These are phyloP conservation scores for Clavispora asparagi DNA, from an alignment of 805 yeast genomes.

Conservation along the genomic window DNA sequence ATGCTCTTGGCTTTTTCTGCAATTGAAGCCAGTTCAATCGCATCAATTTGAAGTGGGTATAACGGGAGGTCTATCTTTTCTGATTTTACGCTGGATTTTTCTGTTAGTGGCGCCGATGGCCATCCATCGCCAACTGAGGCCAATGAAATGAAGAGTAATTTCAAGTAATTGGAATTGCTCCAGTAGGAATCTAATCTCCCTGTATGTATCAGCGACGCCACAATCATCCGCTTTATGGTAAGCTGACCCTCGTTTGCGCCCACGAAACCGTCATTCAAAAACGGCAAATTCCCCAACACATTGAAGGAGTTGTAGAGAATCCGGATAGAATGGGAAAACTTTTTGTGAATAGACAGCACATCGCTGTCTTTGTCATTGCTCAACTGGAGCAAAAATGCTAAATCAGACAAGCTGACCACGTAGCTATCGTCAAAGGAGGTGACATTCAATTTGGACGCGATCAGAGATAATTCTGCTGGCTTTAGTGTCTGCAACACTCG, in stretches of 20 bases:
- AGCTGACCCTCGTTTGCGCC: constrained; percentile 34
- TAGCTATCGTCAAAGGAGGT: constrained; percentile 11
- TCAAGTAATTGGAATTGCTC: constrained; percentile 33
- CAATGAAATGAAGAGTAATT: constrained; percentile 46
- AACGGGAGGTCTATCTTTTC: constrained; percentile 15
- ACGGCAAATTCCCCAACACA: constrained; percentile 47
- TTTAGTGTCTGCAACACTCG: constrained; percentile 14
- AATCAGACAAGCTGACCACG: constrained; percentile 15
- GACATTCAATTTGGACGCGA: constrained; percentile 13
- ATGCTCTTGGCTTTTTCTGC: constrained; percentile 8
- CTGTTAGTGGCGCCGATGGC: not conserved
- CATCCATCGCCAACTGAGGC: not conserved
- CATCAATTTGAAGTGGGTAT: constrained; percentile 8
- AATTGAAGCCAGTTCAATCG: constrained; percentile 7
- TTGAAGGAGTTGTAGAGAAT: constrained; percentile 37
- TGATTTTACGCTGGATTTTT: not conserved
- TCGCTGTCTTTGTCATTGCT: constrained; percentile 3
- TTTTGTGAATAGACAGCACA: not conserved
- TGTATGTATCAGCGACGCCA: constrained; percentile 31
- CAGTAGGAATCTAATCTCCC: constrained; percentile 38
- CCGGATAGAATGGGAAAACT: constrained; percentile 3
- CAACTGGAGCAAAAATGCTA: constrained; percentile 19
- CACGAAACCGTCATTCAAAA: constrained; percentile 28
- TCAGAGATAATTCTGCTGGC: constrained; percentile 16
- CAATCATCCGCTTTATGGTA: constrained; percentile 27